Evolutionary conservation across 2,329 filamentous ascomycete genomes (phyloP).

Genomic region (Fusarium sp.): DNA sequence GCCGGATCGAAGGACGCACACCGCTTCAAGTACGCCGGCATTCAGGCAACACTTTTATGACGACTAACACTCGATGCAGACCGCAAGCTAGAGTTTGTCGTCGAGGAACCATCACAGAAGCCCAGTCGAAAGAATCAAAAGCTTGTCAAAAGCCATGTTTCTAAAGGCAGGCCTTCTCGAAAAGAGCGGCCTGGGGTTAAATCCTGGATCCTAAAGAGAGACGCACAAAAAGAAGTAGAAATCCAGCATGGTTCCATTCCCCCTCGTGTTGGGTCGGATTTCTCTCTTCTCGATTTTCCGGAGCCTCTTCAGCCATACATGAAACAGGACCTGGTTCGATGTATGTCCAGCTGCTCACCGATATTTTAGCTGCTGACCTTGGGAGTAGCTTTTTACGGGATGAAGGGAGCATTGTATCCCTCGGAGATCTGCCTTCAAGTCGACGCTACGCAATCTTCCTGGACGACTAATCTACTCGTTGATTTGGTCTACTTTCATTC

Average conservation of each 20-base stretch:
- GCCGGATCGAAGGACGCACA: background rate
- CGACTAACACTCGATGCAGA: background rate
- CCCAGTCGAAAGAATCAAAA: background rate
- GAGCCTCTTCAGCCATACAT: slow-evolving; percentile 34
- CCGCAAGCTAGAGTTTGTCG: slow-evolving; percentile 18
- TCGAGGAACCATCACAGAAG: background rate
- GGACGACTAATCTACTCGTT: slow-evolving; percentile 27
- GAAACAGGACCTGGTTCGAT: slow-evolving; percentile 21
- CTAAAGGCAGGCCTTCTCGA: background rate
- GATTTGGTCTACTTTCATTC: slow-evolving; percentile 35
- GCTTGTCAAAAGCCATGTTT: slow-evolving; percentile 21
- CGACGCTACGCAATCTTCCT: slow-evolving; percentile 20
- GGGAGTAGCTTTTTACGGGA: slow-evolving; percentile 13
- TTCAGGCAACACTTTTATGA: fast-evolving
- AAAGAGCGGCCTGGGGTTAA: background rate
- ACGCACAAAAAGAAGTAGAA: background rate
- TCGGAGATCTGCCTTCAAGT: slow-evolving; percentile 31
- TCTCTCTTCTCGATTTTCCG: slow-evolving; percentile 36
- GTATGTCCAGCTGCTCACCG: too few species aligned
- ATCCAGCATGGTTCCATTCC: slow-evolving; percentile 18
- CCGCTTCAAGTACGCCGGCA: background rate
- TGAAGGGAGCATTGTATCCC: slow-evolving; percentile 31
- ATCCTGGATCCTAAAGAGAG: slow-evolving; percentile 28
- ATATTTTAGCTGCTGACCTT: background rate
- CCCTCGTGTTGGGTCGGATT: slow-evolving; percentile 19